Evolutionary conservation across 176 grass and related monocot species (phyloP), one percentile per base, ranked within the genome.

Genomic region (Areca catechu): DNA sequence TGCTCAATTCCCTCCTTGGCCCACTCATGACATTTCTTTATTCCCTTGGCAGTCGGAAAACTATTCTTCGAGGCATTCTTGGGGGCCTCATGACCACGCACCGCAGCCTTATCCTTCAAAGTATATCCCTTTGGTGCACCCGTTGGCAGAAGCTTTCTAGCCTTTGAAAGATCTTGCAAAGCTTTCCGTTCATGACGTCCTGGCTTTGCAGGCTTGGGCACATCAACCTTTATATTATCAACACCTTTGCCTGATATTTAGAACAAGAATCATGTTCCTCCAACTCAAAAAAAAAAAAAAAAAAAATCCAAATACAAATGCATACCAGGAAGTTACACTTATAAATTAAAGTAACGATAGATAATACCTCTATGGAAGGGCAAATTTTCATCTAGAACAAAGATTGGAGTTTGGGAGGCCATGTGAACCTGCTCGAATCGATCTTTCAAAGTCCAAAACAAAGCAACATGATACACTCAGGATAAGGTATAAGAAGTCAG

Each of bases 371-470:
- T 37, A 20, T 34, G 50, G 51, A 54, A 30, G 24, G 24, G 64
- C 64, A 67, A 53, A 67, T 67, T 67, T 67, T 67, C 64, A 67
- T 54, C 53, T 34, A 53, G 64, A 52, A 54, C 50, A 67, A 67
- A 16, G 4, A 30, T 3, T 53, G 49, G 23, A 34, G 10, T 34
- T 34, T 67, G 64, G n/a, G 64, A 25, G 29, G 64, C 24, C 64
- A 67, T 67, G 23, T 22, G 10, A 23, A 20, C 7, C 49, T 53
- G 50, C 43, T 24, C 16, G 15, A 12, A 43, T 63, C 15, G 4
- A 50, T 1, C 18, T 50, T 49, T 18, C 22, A 18, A 24, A 48
- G 22, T 16, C 47, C 23, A 23, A 49, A 63, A 63, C 16, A 24
- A 22, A 12, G 34, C 34, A 43, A 43, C 1, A 43, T 12, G 34